Conservation (phyloP, 495 filamentous ascomycete genomes). For the Podospora bellae-mahoneyi region DNA sequence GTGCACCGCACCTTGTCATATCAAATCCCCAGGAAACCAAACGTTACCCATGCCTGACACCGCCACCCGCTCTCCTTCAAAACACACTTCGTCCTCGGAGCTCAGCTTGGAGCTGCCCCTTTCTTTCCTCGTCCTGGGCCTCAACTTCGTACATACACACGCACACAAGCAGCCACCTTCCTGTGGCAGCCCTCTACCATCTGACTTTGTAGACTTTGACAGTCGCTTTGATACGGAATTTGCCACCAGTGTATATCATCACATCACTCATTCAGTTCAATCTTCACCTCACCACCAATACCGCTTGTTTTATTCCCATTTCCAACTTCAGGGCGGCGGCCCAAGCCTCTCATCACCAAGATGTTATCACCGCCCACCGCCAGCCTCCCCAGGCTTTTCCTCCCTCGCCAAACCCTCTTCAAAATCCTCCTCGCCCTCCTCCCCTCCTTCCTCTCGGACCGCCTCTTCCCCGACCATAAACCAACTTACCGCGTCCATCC, state of each 20-base stretch:
- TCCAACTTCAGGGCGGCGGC: neutral
- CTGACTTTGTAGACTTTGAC: neutral
- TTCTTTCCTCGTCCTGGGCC: neutral
- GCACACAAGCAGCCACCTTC: slow-evolving; percentile 1
- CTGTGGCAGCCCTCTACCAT: neutral
- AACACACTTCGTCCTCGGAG: neutral
- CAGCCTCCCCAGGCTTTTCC: neutral
- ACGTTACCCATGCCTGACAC: neutral
- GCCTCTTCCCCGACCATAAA: slow-evolving; percentile 32
- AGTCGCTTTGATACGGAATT: neutral
- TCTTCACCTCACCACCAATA: neutral
- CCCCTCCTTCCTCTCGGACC: slow-evolving; percentile 35
- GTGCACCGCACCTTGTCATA: slow-evolving; percentile 6
- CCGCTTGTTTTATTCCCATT: neutral
- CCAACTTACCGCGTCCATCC: slow-evolving; percentile 33
- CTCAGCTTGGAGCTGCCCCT: neutral
- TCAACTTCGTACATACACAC: neutral
- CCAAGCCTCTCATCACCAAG: neutral
- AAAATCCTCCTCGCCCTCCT: slow-evolving; percentile 28
- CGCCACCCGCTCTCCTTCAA: neutral
- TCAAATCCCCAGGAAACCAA: neutral
- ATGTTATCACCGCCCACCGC: slow-evolving; percentile 7
- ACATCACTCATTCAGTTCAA: neutral
- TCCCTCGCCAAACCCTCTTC: slow-evolving; percentile 1
- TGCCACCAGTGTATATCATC: neutral